A percentile compares a stretch with the other conserved stretches of the same genome.
Conservation (phyloP, 495 filamentous ascomycete species). For the Elaphomyces granulatus region DNA sequence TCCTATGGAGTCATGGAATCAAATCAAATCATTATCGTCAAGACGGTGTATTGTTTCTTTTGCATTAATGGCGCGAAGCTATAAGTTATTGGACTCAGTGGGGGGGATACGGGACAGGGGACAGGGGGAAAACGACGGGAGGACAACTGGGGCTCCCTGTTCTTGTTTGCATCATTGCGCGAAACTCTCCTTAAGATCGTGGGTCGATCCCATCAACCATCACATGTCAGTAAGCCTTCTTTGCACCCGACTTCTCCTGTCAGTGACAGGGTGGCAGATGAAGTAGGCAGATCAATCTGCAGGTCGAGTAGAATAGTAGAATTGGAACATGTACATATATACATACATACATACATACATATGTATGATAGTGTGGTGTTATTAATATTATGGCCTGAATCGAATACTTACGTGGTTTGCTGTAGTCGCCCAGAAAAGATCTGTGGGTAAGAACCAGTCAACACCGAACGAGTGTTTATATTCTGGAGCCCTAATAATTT, state of each 20-base stretch:
- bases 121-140: neutral
- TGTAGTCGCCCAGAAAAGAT: too few species aligned
- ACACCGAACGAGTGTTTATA: too few species aligned
- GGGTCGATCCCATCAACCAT: too few species aligned
- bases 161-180: neutral
- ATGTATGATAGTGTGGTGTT: neutral
- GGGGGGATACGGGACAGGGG: neutral
- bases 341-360: neutral
- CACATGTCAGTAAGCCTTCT: neutral
- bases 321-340: neutral
- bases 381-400: too few species aligned
- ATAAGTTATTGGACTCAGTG: neutral
- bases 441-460: too few species aligned
- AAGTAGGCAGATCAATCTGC: neutral
- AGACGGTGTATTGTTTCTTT: neutral
- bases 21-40: neutral
- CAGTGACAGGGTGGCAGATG: neutral
- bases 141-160: neutral
- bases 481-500: too few species aligned
- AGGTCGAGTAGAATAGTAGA: neutral
- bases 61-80: neutral
- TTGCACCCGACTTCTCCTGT: neutral
- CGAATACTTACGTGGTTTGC: too few species aligned
- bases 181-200: neutral
- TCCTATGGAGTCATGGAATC: too few species aligned